These are phyloP conservation scores for Geranium rotundifolium DNA, from an alignment of 345 rosid species.

Conservation along the genomic window DNA sequence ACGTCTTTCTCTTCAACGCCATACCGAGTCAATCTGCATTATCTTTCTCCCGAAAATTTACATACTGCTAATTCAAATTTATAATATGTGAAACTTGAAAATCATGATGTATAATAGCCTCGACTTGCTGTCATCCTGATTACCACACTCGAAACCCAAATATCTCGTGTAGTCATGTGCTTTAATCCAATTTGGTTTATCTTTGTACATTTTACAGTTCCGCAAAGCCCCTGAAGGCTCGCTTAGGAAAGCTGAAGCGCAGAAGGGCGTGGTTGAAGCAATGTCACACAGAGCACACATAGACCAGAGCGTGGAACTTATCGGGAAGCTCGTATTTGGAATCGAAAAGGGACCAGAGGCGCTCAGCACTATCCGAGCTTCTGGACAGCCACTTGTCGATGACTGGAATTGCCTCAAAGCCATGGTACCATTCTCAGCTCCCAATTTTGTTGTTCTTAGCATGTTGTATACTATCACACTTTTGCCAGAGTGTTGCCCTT, in stretches of 20 bases:
- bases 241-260: constrained; percentile 54
- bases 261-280: constrained; percentile 74
- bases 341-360: constrained; percentile 54
- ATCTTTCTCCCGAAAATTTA: background rate
- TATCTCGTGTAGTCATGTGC: too few relatives aligned
- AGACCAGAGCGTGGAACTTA: constrained; percentile 65
- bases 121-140: too few relatives aligned
- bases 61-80: background rate
- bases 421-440: constrained; percentile 33
- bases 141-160: too few relatives aligned
- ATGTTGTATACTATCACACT: too few relatives aligned
- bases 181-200: background rate
- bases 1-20: constrained; percentile 6
- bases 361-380: constrained; percentile 43
- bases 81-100: too few relatives aligned
- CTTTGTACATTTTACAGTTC: constrained; percentile 35
- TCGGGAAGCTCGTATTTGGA: constrained; percentile 83
- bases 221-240: constrained; percentile 92
- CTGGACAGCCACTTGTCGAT: constrained; percentile 85
- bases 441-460: too few relatives aligned
- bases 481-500: too few relatives aligned
- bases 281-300: constrained; percentile 87
- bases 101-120: too few relatives aligned
- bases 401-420: constrained; percentile 88
- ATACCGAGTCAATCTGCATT: background rate